Conservation (phyloP, 1,284 basidiomycete species). For the Sporisorium iseilematis-ciliati region DNA sequence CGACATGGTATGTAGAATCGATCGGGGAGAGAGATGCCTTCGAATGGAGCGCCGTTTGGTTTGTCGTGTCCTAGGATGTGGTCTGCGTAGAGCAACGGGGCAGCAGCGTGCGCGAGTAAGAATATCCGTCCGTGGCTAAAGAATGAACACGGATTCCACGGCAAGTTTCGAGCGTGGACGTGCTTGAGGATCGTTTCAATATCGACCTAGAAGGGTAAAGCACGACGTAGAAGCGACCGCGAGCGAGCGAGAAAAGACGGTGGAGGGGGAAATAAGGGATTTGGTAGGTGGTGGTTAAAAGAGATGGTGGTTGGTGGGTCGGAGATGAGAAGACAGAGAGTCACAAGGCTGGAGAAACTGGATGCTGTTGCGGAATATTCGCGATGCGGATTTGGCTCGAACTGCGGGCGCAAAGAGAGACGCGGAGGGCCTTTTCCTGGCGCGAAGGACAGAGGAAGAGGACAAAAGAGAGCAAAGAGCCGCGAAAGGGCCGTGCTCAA, state of each 20-base stretch:
- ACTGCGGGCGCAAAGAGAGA: not conserved
- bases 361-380: slow-evolving; percentile 25
- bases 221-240: not conserved
- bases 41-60: not conserved
- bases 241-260: slow-evolving; percentile 7
- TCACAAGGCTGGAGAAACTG: not conserved
- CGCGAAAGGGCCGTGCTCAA: slow-evolving; percentile 13
- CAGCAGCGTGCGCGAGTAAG: not conserved
- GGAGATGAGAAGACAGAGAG: slow-evolving; percentile 12
- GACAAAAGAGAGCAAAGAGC: not conserved
- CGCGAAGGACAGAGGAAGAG: not conserved
- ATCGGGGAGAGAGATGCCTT: not conserved
- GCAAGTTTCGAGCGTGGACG: slow-evolving; percentile 1
- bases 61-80: not conserved
- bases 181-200: not conserved
- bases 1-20: slow-evolving; percentile 18
- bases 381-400: slow-evolving; percentile 5
- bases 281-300: not conserved
- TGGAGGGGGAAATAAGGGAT: not conserved
- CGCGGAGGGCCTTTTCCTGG: slow-evolving; percentile 9
- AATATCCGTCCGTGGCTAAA: not conserved
- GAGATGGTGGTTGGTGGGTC: slow-evolving; percentile 13
- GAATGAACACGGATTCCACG: not conserved
- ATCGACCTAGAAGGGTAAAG: not conserved
- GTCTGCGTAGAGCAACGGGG: not conserved